Conservation (phyloP, 495 filamentous ascomycete genomes). For the Lophium mytilinum region DNA sequence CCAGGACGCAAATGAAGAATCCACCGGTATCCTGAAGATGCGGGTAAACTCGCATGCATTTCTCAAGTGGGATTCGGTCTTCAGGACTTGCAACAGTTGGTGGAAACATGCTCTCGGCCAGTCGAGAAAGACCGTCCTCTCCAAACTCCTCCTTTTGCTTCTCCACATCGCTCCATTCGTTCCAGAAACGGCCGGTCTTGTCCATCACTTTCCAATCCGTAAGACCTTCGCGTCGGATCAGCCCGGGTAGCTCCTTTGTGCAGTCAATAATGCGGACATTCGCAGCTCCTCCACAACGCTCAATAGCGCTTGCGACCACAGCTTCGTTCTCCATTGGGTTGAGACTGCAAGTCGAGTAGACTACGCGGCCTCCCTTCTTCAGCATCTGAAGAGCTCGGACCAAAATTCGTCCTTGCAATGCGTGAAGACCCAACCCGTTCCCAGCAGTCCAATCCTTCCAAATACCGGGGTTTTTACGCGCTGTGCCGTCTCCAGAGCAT, state of each 20-base stretch:
- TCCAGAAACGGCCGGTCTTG: slow-evolving; percentile 66
- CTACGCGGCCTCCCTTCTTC: slow-evolving; percentile 85
- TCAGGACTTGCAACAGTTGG: slow-evolving; percentile 37
- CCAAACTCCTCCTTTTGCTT: slow-evolving; percentile 29
- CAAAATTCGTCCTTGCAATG: slow-evolving; percentile 79
- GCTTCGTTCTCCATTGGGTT: slow-evolving; percentile 97
- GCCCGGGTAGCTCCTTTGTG: slow-evolving; percentile 60
- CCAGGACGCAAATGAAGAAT: slow-evolving; percentile 93
- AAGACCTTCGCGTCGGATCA: slow-evolving; percentile 69
- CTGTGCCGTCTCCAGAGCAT: slow-evolving; percentile 90
- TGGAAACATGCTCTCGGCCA: slow-evolving; percentile 79
- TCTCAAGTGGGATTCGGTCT: slow-evolving; percentile 64
- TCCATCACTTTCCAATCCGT: slow-evolving; percentile 82
- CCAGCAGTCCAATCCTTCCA: slow-evolving; percentile 91
- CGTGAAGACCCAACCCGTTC: slow-evolving; percentile 75
- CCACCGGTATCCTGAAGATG: slow-evolving; percentile 93
- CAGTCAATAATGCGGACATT: slow-evolving; percentile 82
- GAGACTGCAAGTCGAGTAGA: slow-evolving; percentile 97
- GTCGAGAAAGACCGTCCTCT: slow-evolving; percentile 8
- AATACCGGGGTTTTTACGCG: slow-evolving; percentile 80
- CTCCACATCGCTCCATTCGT: slow-evolving; percentile 65
- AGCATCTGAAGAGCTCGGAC: slow-evolving; percentile 93
- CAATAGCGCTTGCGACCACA: slow-evolving; percentile 78
- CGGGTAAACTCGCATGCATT: slow-evolving; percentile 87
- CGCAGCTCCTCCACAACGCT: slow-evolving; percentile 73